phyloP scores from a whole-genome alignment of 108 stramenopile species.

The Ochromonas danica region DNA sequence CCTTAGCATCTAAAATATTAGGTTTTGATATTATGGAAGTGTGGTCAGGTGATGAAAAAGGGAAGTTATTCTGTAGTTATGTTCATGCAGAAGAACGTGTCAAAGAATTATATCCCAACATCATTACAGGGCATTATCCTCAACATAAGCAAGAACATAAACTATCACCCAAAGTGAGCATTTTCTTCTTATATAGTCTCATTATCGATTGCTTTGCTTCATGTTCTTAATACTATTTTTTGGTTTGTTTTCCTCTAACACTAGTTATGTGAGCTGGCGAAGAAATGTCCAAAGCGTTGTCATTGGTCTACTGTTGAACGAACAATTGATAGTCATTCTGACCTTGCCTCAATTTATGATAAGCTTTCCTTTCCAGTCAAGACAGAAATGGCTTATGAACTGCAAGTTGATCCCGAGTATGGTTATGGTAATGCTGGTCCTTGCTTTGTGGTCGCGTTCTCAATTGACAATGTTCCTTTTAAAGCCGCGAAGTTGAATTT shows the following conservation, averaged over 20 bases:
- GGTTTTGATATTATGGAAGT: conserved; percentile 7
- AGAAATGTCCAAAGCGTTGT: not conserved
- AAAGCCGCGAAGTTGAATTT: not conserved
- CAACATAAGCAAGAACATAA: not conserved
- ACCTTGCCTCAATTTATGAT: not conserved
- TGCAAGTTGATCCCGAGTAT: not conserved
- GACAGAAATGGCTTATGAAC: not conserved
- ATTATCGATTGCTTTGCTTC: not conserved
- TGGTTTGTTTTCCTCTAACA: not conserved
- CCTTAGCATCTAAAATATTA: not conserved
- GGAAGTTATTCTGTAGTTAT: not conserved
- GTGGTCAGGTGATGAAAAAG: conserved; percentile 1
- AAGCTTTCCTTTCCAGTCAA: not conserved
- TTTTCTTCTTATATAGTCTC: too few relatives aligned
- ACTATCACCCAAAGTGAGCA: conserved; percentile 3
- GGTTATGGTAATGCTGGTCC: not conserved
- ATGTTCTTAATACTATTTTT: too few relatives aligned
- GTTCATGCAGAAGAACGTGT: conserved; percentile 8
- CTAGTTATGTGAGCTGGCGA: not conserved
- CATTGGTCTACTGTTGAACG: not conserved
- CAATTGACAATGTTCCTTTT: not conserved
- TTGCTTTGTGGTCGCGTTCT: not conserved
- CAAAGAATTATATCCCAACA: not conserved
- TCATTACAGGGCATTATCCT: conserved; percentile 3
- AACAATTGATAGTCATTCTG: too few relatives aligned